Evolutionary conservation across 75 land plant species (phyloP), one percentile per base, ranked within the genome.

Genomic region (Adiantum capillusveneris): DNA sequence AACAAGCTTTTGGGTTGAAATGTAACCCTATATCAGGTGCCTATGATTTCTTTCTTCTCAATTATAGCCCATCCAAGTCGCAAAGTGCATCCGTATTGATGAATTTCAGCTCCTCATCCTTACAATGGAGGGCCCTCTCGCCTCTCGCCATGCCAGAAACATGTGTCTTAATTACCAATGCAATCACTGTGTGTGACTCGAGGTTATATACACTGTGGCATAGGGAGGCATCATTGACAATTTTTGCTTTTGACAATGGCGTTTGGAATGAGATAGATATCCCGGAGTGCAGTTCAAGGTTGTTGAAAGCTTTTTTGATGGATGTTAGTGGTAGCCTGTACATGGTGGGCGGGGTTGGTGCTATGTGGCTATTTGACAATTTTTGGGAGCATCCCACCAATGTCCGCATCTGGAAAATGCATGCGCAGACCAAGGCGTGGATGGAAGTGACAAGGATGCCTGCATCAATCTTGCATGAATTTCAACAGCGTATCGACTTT

Each of bases 331-430:
- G 49, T 17, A 17, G 14, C 17, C 17, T 46, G n/a, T 46, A 46
- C 49, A 46, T 46, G 49, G 14, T 46, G 6, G 49, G 49, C 14
- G 49, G 49, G 3, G 49, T 46, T 7, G 49, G 49, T 46, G 21
- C n/a, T 14, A 17, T 46, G 2, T 46, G 49, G 49, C 49, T 46
- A 6, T 5, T 2, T 6, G 21, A 46, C 2, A 20, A 46, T 17
- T 5, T 20, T 6, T 46, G 49, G 49, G 49, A 7, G 14, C 49
- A 14, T 14, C 49, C 49, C n/a, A 46, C 49, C 6, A 46, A 2
- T 14, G 21, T 46, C 5, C 49, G 49, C 21, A 46, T 46, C 14
- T 46, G 49, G 49, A 20, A 46, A 14, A 5, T 46, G 5, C 37
- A 34, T 5, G n/a, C 5, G 17, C 21, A 46, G n/a, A 46, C 5